Evolutionary conservation across 208 protist species (phyloP).

Genomic region (Polymyxa betae): DNA sequence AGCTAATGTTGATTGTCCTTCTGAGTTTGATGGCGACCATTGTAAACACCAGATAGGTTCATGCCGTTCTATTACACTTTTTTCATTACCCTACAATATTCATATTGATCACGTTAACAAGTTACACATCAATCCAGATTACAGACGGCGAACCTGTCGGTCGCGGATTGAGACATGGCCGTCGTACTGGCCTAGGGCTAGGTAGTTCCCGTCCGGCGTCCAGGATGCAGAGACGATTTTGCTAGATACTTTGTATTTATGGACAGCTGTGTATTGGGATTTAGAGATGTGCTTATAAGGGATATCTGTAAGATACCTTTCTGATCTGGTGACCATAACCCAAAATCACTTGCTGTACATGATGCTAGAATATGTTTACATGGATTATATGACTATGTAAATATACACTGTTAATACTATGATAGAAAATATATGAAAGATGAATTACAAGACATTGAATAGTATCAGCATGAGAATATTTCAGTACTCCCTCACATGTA

Average conservation of each 20-base stretch:
- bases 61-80: constrained; percentile 75
- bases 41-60: constrained; percentile 86
- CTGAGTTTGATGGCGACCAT: constrained; percentile 86
- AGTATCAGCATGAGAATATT: constrained; percentile 90
- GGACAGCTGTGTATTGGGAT: constrained; percentile 16
- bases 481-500: constrained; percentile 86
- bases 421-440: neutral
- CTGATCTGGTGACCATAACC: constrained; percentile 88
- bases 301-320: constrained; percentile 59
- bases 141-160: neutral
- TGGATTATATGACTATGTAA: constrained; percentile 81
- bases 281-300: neutral
- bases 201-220: constrained; percentile 86
- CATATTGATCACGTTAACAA: neutral
- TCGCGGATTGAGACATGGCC: constrained; percentile 70
- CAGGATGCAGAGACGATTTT: constrained; percentile 70
- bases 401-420: neutral
- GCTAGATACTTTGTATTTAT: constrained; percentile 55
- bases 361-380: constrained; percentile 81
- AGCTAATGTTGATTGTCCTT: constrained; percentile 83
- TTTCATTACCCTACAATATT: constrained; percentile 62
- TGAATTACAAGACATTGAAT: constrained; percentile 83
- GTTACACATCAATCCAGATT: neutral
- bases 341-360: constrained; percentile 87
- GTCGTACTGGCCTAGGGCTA: constrained; percentile 87